Percentiles rank a stretch among this genome's conserved stretches.
Conservation (phyloP, 2,329 filamentous ascomycete genomes). For the Penicillium sp. region DNA sequence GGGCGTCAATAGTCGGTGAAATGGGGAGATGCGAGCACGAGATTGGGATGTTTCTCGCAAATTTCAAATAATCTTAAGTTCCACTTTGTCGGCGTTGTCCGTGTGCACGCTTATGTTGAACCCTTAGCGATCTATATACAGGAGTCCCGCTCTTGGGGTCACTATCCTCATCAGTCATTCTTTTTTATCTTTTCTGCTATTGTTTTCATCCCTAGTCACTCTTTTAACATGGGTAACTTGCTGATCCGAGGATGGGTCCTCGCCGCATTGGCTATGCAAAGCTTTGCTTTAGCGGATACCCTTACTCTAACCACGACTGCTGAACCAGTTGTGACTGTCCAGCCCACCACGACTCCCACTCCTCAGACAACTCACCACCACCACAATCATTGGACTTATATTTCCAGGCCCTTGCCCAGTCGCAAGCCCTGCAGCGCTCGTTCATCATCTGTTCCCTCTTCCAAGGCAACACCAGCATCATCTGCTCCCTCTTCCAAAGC, state of each 20-base stretch:
- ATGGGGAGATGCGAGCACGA: neutral
- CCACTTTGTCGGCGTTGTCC: neutral
- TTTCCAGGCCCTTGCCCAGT: conserved; percentile 1
- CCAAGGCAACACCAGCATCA: neutral
- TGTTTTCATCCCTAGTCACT: neutral
- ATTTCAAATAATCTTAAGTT: neutral
- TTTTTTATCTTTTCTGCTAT: neutral
- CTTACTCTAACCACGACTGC: neutral
- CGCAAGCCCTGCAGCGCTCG: conserved; percentile 2
- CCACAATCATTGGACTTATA: conserved; percentile 6
- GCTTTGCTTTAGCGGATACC: neutral
- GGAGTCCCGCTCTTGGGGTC: neutral
- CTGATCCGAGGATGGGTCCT: conserved; percentile 7
- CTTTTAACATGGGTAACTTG: neutral
- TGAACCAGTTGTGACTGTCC: neutral
- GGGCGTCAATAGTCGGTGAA: neutral
- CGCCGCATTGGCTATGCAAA: neutral
- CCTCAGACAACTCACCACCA: neutral
- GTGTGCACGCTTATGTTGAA: neutral
- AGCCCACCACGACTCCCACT: neutral
- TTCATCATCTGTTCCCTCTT: neutral
- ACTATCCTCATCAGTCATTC: neutral
- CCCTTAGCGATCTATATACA: neutral
- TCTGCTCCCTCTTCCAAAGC: neutral
- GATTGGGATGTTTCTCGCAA: accelerated